phyloP scores from a whole-genome alignment of 2,329 filamentous ascomycete genomes.

The Ceratocystis albifundus region DNA sequence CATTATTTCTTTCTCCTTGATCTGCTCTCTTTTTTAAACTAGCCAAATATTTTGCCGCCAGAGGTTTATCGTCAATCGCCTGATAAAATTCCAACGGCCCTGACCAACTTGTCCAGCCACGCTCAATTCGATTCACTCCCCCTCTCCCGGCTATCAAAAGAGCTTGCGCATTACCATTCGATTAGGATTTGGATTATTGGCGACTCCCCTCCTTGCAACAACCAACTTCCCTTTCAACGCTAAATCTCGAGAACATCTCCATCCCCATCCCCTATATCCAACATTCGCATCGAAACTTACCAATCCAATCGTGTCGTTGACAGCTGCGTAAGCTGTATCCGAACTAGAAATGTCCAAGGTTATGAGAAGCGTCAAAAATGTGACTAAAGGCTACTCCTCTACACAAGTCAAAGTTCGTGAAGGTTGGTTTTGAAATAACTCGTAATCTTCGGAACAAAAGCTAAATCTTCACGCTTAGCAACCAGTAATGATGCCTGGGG shows the following conservation, averaged over 20 bases:
- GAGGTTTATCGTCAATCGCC: neutral
- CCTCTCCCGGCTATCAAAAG: neutral
- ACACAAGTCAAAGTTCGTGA: conserved; percentile 98
- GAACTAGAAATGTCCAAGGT: conserved; percentile 73
- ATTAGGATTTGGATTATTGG: neutral
- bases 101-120: neutral
- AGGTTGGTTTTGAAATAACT: conserved; percentile 47
- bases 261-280: neutral
- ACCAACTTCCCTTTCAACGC: neutral
- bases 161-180: neutral
- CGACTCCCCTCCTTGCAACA: neutral
- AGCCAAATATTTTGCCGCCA: neutral
- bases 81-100: neutral
- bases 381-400: conserved; percentile 94
- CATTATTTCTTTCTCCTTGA: neutral
- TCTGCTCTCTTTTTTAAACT: neutral
- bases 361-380: conserved; percentile 95
- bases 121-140: neutral
- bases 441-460: neutral
- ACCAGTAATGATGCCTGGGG: conserved; percentile 99
- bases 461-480: conserved; percentile 42
- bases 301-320: neutral
- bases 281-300: neutral
- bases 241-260: neutral
- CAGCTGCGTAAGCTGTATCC: conserved; percentile 21